Evolutionary conservation across 1,284 basidiomycete species (phyloP).

Genomic region (Trametes sp.): DNA sequence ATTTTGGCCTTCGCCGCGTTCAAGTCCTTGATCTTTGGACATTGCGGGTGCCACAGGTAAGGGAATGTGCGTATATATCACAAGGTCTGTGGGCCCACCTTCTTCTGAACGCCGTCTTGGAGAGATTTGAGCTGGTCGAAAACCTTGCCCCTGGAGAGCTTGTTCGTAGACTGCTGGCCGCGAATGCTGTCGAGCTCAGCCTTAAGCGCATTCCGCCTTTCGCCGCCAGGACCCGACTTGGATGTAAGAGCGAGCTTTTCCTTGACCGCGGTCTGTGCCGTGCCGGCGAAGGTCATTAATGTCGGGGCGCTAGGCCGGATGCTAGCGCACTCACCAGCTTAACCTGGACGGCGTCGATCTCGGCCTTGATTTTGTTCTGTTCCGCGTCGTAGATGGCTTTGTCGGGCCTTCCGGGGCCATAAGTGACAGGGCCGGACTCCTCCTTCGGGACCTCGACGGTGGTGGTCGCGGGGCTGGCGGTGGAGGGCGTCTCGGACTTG

Average conservation of each 20-base stretch:
- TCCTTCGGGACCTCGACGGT: conserved; percentile 46
- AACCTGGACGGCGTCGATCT: conserved; percentile 83
- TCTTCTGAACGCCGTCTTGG: conserved; percentile 86
- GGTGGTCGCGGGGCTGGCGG: conserved; percentile 52
- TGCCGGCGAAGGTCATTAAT: conserved; percentile 13
- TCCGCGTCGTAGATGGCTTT: conserved; percentile 83
- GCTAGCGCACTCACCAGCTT: conserved; percentile 69
- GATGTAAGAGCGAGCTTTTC: conserved; percentile 78
- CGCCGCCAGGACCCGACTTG: conserved; percentile 69
- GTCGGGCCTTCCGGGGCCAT: conserved; percentile 73
- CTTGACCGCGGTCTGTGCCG: conserved; percentile 72
- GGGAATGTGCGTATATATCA: neutral
- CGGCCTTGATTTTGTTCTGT: conserved; percentile 82
- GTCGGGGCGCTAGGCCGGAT: conserved; percentile 7
- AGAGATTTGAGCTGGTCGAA: conserved; percentile 85
- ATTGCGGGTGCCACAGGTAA: neutral
- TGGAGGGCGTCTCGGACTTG: conserved; percentile 41
- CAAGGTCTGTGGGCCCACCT: conserved; percentile 55
- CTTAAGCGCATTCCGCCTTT: conserved; percentile 78
- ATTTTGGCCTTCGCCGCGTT: conserved; percentile 85
- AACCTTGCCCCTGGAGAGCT: conserved; percentile 78
- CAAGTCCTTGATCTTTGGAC: conserved; percentile 83
- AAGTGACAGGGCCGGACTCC: conserved; percentile 46
- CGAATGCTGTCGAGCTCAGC: conserved; percentile 87
- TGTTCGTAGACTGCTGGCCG: conserved; percentile 83